phyloP scores from a whole-genome alignment of 306 rosid species.

The Casuarina glauca region DNA sequence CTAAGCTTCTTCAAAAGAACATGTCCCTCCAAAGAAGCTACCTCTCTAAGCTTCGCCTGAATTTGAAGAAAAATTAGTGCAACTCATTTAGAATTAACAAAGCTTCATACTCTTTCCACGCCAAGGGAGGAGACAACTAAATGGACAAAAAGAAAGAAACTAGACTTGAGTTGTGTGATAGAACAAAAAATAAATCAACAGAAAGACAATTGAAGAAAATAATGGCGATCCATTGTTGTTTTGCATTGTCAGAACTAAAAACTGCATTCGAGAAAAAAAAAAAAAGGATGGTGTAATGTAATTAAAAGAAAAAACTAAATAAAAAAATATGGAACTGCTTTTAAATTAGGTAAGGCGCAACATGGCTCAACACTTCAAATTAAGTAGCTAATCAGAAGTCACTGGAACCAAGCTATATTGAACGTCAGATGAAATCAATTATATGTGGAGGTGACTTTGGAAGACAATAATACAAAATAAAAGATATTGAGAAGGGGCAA shows the following conservation, averaged over 20 bases:
- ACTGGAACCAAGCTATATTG: conserved; percentile 1
- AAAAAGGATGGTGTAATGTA: not conserved
- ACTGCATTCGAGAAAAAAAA: not conserved
- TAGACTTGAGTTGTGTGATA: not conserved
- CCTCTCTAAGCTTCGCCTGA: conserved; percentile 89
- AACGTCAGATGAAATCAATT: not conserved
- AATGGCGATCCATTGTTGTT: not conserved
- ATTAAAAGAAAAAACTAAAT: not conserved
- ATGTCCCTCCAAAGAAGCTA: conserved; percentile 96
- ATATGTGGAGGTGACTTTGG: not conserved
- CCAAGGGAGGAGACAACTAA: not conserved
- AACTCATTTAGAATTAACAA: conserved; percentile 12
- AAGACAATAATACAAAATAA: conserved; percentile 19
- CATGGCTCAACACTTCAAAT: not conserved
- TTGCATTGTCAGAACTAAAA: not conserved
- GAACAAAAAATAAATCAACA: not conserved
- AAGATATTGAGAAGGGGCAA: conserved; percentile 16
- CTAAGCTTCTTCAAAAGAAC: conserved; percentile 92
- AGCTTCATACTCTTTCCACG: conserved; percentile 18
- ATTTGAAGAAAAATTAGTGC: conserved; percentile 24
- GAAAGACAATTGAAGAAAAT: not conserved
- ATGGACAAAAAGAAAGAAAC: not conserved
- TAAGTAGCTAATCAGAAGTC: not conserved
- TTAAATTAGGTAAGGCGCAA: not conserved
- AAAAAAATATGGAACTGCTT: not conserved